These are phyloP conservation scores for Capsicum chinense DNA, from an alignment of 257 asterid genomes.

Conservation along the genomic window DNA sequence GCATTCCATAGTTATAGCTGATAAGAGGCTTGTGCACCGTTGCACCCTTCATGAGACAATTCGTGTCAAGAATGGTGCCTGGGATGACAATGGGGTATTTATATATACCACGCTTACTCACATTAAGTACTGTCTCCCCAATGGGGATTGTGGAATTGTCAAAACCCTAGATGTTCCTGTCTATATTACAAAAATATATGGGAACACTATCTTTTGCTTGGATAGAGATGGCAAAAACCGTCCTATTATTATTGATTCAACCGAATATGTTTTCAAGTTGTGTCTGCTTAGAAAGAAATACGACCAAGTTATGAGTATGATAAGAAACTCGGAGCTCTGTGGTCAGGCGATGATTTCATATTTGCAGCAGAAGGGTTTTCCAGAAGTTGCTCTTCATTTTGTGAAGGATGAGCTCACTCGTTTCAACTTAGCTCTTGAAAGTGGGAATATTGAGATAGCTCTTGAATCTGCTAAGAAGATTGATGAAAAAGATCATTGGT, in stretches of 20 bases:
- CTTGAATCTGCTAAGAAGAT: slow-evolving; percentile 86
- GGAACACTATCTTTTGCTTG: slow-evolving; percentile 88
- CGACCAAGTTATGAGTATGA: slow-evolving; percentile 97
- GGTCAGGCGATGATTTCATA: slow-evolving; percentile 99
- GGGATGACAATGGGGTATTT: slow-evolving; percentile 98
- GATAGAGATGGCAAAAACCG: slow-evolving; percentile 95
- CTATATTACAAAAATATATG: slow-evolving; percentile 82
- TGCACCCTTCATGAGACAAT: slow-evolving; percentile 97
- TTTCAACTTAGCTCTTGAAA: slow-evolving; percentile 88
- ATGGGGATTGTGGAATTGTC: slow-evolving; percentile 94
- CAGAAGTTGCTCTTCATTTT: slow-evolving; percentile 95
- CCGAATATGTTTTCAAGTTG: slow-evolving; percentile 82
- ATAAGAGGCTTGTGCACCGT: slow-evolving; percentile 86
- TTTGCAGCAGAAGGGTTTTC: slow-evolving; percentile 98
- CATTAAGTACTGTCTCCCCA: slow-evolving; percentile 94
- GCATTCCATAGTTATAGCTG: slow-evolving; percentile 92
- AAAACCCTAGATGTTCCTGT: slow-evolving; percentile 92
- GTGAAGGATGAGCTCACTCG: slow-evolving; percentile 94
- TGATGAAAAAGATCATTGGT: slow-evolving; percentile 93
- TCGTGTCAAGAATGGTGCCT: slow-evolving; percentile 97
- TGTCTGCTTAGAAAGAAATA: slow-evolving; percentile 75
- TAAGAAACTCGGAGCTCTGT: slow-evolving; percentile 87
- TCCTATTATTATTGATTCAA: slow-evolving; percentile 86
- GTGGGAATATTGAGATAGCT: slow-evolving; percentile 95
- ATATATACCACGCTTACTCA: slow-evolving; percentile 91